These are phyloP conservation scores for Lactarius hatsudake DNA, from an alignment of 768 basidiomycete species.

Conservation along the genomic window DNA sequence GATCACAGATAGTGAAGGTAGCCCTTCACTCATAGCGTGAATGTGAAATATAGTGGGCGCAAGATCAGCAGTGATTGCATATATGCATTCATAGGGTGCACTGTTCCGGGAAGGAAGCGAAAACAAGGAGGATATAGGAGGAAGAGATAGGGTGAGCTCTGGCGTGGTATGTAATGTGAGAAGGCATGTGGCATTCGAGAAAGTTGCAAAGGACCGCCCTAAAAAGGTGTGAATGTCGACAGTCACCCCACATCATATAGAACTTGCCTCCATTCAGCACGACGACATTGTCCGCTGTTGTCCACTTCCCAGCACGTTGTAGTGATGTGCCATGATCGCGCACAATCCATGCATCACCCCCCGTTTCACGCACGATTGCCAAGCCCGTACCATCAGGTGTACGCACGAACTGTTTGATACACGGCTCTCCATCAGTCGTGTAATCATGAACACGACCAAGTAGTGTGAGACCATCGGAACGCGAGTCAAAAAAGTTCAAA, in stretches of 20 bases:
- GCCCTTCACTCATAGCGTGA: conserved; percentile 37
- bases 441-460: conserved; percentile 21
- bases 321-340: conserved; percentile 48
- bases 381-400: conserved; percentile 79
- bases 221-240: conserved; percentile 25
- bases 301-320: conserved; percentile 50
- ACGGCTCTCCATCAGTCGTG: conserved; percentile 21
- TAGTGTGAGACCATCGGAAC: conserved; percentile 45
- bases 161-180: conserved; percentile 56
- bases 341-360: conserved; percentile 65
- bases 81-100: conserved; percentile 52
- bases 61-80: conserved; percentile 63
- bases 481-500: conserved; percentile 60
- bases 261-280: conserved; percentile 62
- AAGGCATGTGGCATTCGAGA: conserved; percentile 44
- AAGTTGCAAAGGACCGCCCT: conserved; percentile 59
- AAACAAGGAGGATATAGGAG: conserved; percentile 58
- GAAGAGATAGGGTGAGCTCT: conserved; percentile 43
- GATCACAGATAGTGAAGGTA: conserved; percentile 44
- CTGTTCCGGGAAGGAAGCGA: conserved; percentile 46
- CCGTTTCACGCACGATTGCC: conserved; percentile 58
- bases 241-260: background rate
- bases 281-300: conserved; percentile 61
- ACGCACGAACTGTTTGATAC: conserved; percentile 61
- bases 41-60: conserved; percentile 52